These are phyloP conservation scores for Arthrobotrys sphaeroides DNA, from an alignment of 2,329 filamentous ascomycete genomes.

Conservation along the genomic window DNA sequence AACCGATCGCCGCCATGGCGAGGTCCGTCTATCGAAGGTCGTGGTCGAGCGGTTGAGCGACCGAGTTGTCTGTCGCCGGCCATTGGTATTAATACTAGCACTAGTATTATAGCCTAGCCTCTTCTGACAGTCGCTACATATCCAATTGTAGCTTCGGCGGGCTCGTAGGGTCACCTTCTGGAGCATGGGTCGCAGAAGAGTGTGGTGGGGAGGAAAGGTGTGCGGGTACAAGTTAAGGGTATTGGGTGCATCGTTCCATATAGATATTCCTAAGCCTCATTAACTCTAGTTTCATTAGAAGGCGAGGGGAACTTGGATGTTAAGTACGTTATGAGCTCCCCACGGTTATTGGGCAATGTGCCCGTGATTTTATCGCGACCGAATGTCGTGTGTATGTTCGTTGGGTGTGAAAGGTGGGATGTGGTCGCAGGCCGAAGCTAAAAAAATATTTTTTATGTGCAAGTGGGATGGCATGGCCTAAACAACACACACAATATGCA, in stretches of 20 bases:
- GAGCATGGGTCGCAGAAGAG: conserved; percentile 47
- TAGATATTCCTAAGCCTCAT: background rate
- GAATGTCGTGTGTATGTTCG: background rate
- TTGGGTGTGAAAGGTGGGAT: conserved; percentile 31
- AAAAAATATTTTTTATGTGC: conserved; percentile 34
- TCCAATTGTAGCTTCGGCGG: conserved; percentile 51
- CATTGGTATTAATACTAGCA: background rate
- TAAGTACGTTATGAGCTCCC: background rate
- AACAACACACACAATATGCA: conserved; percentile 37
- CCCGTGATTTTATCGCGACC: background rate
- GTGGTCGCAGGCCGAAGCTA: conserved; percentile 19
- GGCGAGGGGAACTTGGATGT: no score
- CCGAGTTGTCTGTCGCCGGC: conserved; percentile 14
- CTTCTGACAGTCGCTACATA: conserved; percentile 51
- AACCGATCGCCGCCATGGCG: background rate
- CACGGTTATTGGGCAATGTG: conserved; percentile 2
- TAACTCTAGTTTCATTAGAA: background rate
- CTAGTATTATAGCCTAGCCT: conserved; percentile 24
- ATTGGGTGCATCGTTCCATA: conserved; percentile 29
- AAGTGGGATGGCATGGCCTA: background rate
- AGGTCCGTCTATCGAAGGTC: background rate
- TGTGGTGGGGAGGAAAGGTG: conserved; percentile 18
- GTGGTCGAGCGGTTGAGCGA: conserved; percentile 2
- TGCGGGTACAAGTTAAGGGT: conserved; percentile 21
- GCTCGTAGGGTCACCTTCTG: conserved; percentile 45